Conservation (phyloP, 148 eudicot species). For the Camellia sinensis region DNA sequence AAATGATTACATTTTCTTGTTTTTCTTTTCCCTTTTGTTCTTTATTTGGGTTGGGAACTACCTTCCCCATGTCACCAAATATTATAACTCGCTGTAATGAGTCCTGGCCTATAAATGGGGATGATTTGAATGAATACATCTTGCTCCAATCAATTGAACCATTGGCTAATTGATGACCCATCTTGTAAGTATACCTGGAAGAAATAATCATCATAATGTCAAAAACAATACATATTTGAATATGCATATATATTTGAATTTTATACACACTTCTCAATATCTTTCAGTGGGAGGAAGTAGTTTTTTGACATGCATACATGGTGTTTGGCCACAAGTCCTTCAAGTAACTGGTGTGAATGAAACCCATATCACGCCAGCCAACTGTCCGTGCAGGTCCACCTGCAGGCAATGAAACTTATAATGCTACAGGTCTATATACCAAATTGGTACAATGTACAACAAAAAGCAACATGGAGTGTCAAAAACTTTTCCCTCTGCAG, state of each 20-base stretch:
- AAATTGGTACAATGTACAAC: not conserved
- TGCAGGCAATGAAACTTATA: constrained; percentile 26
- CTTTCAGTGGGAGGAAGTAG: not conserved
- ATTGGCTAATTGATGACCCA: constrained; percentile 63
- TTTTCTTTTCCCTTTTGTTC: no score
- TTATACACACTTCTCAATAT: no score
- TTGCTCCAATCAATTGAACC: constrained; percentile 76
- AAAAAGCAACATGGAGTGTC: no score
- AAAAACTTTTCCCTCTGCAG: no score
- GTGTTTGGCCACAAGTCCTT: constrained; percentile 82
- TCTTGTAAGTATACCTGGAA: constrained; percentile 68
- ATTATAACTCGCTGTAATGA: constrained; percentile 76
- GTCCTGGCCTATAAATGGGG: constrained; percentile 87
- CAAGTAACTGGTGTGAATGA: constrained; percentile 84
- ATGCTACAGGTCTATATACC: not conserved
- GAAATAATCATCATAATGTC: not conserved
- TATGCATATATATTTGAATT: no score
- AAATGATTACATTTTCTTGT: not conserved
- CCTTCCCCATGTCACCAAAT: constrained; percentile 98
- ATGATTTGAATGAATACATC: constrained; percentile 59
- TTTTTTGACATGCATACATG: constrained; percentile 32
- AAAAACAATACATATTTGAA: no score
- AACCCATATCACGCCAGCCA: constrained; percentile 99
- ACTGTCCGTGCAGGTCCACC: constrained; percentile 93
- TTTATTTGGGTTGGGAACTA: constrained; percentile 10